Conservation (phyloP, 148 eudicot species). For the Agrostemma githago region DNA sequence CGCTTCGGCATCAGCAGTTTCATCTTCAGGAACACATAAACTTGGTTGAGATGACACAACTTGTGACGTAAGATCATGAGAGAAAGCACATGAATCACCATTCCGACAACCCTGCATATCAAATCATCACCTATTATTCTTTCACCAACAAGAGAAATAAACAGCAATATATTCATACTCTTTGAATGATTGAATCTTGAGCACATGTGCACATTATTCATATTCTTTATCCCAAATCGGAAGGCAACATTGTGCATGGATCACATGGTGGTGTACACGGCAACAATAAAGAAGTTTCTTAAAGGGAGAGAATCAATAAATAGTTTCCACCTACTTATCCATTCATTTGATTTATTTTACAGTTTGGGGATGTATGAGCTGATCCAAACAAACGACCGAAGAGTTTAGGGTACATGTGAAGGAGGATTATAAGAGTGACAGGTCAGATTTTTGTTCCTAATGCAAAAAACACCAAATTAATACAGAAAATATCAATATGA, state of each 20-base stretch:
- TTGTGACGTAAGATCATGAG: slow-evolving; percentile 50
- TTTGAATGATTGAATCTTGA: neutral
- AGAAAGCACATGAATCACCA: slow-evolving; percentile 63
- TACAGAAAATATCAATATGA: neutral
- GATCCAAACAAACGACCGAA: neutral
- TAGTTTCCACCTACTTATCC: neutral
- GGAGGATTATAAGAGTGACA: neutral
- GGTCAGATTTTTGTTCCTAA: neutral
- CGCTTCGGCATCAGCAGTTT: slow-evolving; percentile 31
- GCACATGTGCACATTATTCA: neutral
- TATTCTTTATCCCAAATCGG: neutral
- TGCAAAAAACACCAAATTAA: neutral
- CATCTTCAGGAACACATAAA: slow-evolving; percentile 55
- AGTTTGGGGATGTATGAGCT: neutral
- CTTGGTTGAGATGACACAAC: slow-evolving; percentile 26
- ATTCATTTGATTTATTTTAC: slow-evolving; percentile 4
- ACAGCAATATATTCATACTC: neutral
- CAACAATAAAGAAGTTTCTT: neutral
- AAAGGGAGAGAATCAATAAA: neutral
- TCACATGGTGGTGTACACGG: neutral
- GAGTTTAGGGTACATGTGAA: neutral
- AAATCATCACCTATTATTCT: slow-evolving; percentile 5
- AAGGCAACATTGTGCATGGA: neutral
- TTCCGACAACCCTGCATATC: slow-evolving; percentile 78
- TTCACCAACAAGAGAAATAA: neutral